Percentiles rank a stretch among this genome's conserved stretches.
phyloP scores from a whole-genome alignment of 495 filamentous ascomycete species.

The Aspergillus cristatus region DNA sequence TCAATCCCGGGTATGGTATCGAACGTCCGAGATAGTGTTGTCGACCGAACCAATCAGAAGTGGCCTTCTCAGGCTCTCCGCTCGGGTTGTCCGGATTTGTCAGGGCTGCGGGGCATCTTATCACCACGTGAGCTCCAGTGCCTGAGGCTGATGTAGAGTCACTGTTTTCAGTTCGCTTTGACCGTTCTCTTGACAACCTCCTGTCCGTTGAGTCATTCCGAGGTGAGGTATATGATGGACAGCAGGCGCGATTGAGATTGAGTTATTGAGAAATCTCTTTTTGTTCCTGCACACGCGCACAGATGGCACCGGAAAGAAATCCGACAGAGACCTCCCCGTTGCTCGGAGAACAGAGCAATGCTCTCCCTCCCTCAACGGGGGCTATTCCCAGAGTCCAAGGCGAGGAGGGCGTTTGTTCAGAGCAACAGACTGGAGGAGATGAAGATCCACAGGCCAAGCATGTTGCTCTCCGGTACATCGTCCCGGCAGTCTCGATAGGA shows the following conservation, averaged over 20 bases:
- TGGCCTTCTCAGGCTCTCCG: no score
- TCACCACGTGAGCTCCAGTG: conserved; percentile 10
- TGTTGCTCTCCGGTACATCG: conserved; percentile 33
- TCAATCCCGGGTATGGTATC: no score
- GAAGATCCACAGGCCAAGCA: conserved; percentile 19
- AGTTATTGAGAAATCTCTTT: background rate
- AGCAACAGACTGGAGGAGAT: conserved; percentile 1
- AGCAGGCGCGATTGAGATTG: background rate
- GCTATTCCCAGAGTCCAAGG: conserved; percentile 19
- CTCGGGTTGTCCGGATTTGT: background rate
- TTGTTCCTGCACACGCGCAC: background rate
- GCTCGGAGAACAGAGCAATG: conserved; percentile 23
- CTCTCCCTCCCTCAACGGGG: conserved; percentile 16
- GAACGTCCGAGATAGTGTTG: no score
- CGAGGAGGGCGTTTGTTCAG: conserved; percentile 14
- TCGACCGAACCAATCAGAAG: no score
- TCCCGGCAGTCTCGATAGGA: conserved; percentile 45
- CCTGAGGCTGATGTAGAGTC: background rate
- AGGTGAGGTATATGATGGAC: background rate
- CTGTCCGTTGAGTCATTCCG: background rate
- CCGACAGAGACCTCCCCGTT: conserved; percentile 35
- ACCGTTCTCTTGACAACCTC: background rate
- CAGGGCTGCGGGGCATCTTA: conserved; percentile 6
- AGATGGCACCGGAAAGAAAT: conserved; percentile 19
- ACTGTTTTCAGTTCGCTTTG: background rate